Conservation (phyloP, 805 yeast genomes). For the Clavispora vitiphila region DNA sequence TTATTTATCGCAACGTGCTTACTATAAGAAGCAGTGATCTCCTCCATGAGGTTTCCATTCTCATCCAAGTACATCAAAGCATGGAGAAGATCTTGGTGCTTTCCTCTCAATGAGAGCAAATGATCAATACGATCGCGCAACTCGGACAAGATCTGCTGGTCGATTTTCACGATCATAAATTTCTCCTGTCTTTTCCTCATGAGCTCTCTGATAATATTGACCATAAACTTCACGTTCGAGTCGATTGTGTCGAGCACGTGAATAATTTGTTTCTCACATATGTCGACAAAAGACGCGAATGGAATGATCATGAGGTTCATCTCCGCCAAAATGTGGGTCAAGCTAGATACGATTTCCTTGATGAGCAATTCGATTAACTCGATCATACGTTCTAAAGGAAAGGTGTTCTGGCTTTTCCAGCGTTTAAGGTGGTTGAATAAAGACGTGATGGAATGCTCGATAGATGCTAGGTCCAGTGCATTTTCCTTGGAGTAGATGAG, state of each 20-base stretch:
- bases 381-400: conserved; percentile 63
- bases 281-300: conserved; percentile 32
- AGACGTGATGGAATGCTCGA: conserved; percentile 40
- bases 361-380: conserved; percentile 63
- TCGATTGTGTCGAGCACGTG: conserved; percentile 52
- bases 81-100: conserved; percentile 47
- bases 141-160: conserved; percentile 30
- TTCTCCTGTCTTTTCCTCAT: conserved; percentile 69
- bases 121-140: conserved; percentile 41
- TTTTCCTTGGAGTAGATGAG: conserved; percentile 26
- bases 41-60: conserved; percentile 11
- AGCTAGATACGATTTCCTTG: conserved; percentile 45
- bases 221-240: conserved; percentile 55
- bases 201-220: conserved; percentile 65
- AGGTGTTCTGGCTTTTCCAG: conserved; percentile 46
- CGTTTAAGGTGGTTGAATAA: conserved; percentile 63
- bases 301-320: conserved; percentile 42
- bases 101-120: conserved; percentile 42
- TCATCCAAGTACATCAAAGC: conserved; percentile 23
- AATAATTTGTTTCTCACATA: conserved; percentile 18
- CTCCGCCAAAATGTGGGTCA: conserved; percentile 34
- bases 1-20: conserved; percentile 23
- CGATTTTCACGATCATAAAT: conserved; percentile 59
- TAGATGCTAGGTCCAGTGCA: conserved; percentile 29
- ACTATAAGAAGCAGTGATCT: conserved; percentile 24